phyloP scores from a whole-genome alignment of 352 stramenopile species.

The Pythium brassicae region DNA sequence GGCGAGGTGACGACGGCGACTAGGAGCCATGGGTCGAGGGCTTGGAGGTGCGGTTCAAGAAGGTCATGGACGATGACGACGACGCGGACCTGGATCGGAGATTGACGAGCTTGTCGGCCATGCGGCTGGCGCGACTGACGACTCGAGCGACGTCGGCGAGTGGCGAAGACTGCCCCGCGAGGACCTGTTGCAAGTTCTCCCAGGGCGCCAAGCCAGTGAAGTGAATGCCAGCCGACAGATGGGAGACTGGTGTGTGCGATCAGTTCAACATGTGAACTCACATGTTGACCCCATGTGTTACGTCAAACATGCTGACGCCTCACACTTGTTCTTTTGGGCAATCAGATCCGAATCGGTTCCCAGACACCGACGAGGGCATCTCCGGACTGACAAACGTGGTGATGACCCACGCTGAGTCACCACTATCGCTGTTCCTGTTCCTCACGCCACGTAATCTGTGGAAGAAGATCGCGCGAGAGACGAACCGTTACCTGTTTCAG shows the following conservation, averaged over 20 bases:
- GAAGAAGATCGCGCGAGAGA: not conserved
- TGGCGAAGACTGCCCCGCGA: not conserved
- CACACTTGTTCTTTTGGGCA: too few species aligned
- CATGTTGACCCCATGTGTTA: not conserved
- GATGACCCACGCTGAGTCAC: not conserved
- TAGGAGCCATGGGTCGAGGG: not conserved
- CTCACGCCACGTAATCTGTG: not conserved
- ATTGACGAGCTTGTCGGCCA: not conserved
- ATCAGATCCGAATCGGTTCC: not conserved
- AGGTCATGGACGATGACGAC: not conserved
- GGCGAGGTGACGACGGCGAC: not conserved
- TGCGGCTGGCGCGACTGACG: too few species aligned
- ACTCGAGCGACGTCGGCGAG: not conserved
- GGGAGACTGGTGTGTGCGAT: not conserved
- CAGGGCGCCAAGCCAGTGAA: not conserved
- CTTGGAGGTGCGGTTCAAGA: not conserved
- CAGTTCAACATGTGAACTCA: not conserved
- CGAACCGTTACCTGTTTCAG: not conserved
- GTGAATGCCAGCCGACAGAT: not conserved
- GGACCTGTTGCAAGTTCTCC: not conserved
- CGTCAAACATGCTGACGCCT: not conserved
- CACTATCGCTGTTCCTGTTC: not conserved
- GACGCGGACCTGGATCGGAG: not conserved
- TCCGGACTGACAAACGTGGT: not conserved
- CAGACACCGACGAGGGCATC: not conserved